phyloP scores from a whole-genome alignment of 2,329 filamentous ascomycete genomes.

The Cytospora paraplurivora region DNA sequence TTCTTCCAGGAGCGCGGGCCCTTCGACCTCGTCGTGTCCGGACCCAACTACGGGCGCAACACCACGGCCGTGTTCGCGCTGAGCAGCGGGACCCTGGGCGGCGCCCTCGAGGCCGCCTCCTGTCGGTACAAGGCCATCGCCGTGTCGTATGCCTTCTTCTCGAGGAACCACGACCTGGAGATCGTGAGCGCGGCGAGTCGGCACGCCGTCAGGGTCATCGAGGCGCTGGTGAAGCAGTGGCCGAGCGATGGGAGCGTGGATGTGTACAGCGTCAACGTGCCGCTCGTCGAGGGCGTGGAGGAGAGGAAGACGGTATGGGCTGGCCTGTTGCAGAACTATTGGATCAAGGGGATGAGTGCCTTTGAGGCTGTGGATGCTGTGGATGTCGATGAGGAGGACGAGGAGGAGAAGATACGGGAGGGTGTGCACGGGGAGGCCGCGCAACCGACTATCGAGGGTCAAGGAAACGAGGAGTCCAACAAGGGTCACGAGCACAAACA shows the following conservation, averaged over 20 bases:
- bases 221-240: slow-evolving; percentile 78
- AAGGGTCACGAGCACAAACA: slow-evolving; percentile 73
- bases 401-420: slow-evolving; percentile 71
- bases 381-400: slow-evolving; percentile 63
- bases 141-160: slow-evolving; percentile 87
- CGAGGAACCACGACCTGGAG: slow-evolving; percentile 76
- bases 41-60: slow-evolving; percentile 83
- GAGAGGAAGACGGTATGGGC: slow-evolving; percentile 77
- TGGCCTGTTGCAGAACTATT: slow-evolving; percentile 86
- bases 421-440: slow-evolving; percentile 53
- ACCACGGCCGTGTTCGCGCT: slow-evolving; percentile 78
- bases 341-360: slow-evolving; percentile 74
- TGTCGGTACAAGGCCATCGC: slow-evolving; percentile 75
- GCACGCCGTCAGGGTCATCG: slow-evolving; percentile 75
- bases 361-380: slow-evolving; percentile 78
- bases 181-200: slow-evolving; percentile 78
- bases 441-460: slow-evolving; percentile 32
- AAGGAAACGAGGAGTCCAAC: slow-evolving; percentile 38
- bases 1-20: slow-evolving; percentile 73
- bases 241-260: slow-evolving; percentile 66
- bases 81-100: slow-evolving; percentile 76
- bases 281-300: slow-evolving; percentile 76
- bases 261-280: slow-evolving; percentile 90
- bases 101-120: slow-evolving; percentile 74
- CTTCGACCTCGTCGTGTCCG: slow-evolving; percentile 75